phyloP scores from a whole-genome alignment of 192 early-diverging fungal species.

The Backusella sp. region DNA sequence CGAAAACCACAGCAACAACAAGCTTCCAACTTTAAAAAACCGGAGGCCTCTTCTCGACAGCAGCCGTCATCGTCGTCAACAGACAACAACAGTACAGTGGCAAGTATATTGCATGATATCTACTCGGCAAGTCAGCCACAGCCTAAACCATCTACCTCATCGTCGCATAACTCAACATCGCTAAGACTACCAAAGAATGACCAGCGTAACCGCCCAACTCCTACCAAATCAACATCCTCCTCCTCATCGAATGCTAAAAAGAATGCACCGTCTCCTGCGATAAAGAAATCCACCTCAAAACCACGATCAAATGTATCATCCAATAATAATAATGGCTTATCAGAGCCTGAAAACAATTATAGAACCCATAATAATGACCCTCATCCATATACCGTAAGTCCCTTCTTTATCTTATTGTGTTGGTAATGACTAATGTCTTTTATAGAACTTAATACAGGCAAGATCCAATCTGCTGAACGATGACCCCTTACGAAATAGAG shows the following conservation, averaged over 20 bases:
- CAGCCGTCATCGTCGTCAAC: not conserved
- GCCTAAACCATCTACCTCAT: not conserved
- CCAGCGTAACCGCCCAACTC: not conserved
- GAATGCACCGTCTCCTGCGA: not conserved
- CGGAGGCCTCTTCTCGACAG: not conserved
- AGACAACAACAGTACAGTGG: not conserved
- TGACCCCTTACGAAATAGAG: not conserved
- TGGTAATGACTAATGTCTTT: not conserved
- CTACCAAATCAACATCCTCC: not conserved
- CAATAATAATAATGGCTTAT: not conserved
- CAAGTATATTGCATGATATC: not conserved
- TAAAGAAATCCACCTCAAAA: not conserved
- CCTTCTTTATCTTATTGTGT: not conserved
- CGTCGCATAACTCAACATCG: not conserved
- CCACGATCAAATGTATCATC: not conserved
- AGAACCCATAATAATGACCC: not conserved
- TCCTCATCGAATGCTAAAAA: not conserved
- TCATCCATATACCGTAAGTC: constrained; percentile 2
- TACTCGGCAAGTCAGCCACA: not conserved
- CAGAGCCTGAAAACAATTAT: not conserved
- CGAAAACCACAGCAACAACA: not conserved
- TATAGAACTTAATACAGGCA: not conserved
- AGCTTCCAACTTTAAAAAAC: not conserved
- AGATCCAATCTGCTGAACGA: not conserved
- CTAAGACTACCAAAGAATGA: not conserved